Evolutionary conservation across 2,329 filamentous ascomycete genomes (phyloP).

Genomic region (Fusarium piperis): DNA sequence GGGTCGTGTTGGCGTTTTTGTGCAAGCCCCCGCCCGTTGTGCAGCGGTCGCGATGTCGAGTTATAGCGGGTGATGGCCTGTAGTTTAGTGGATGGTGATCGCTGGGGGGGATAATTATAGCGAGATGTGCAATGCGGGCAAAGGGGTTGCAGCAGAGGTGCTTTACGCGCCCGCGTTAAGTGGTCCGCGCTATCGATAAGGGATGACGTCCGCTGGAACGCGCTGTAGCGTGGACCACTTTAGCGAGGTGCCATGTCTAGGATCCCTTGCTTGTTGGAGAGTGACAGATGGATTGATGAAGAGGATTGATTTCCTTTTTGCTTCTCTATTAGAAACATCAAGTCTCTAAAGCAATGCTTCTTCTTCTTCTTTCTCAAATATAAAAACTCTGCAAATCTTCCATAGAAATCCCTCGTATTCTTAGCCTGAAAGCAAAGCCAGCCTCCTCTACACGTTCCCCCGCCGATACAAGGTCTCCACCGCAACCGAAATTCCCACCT

Average conservation of each 20-base stretch:
- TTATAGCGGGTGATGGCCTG: constrained; percentile 10
- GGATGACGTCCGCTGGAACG: constrained; percentile 26
- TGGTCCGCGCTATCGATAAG: constrained; percentile 30
- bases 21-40: constrained; percentile 9
- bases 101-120: background rate
- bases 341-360: no score
- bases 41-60: background rate
- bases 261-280: constrained; percentile 21
- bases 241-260: constrained; percentile 10
- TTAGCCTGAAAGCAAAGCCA: constrained; percentile 9
- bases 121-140: constrained; percentile 1
- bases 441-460: constrained; percentile 28
- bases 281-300: constrained; percentile 1
- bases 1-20: constrained; percentile 29
- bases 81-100: background rate
- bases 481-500: constrained; percentile 2
- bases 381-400: background rate
- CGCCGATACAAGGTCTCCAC: constrained; percentile 17
- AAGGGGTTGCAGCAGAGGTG: background rate
- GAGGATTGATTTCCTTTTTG: background rate
- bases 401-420: background rate
- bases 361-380: background rate
- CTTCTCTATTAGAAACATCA: background rate
- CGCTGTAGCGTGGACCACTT: constrained; percentile 10
- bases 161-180: constrained; percentile 38